Base-by-base conservation (phyloP, 805 yeast genomes). In the Pichia eremophila region DNA sequence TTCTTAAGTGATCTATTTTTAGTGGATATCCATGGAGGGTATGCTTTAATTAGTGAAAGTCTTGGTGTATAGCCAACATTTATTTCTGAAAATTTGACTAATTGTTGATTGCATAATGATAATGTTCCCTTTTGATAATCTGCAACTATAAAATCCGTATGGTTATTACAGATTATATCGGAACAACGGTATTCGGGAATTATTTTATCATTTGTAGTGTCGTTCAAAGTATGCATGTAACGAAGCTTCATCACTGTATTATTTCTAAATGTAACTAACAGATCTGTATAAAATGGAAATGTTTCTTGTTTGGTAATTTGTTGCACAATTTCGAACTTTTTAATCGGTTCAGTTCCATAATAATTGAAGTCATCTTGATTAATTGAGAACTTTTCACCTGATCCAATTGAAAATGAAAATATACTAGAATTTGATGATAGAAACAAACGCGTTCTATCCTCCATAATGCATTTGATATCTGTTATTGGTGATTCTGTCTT, bases 31-130 rank as follows among this genome's bases (percentile, higher is more conserved):
- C 75, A 71, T 18, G 58, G 47, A 1, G 73, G 67, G 1, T 43
- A 41, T 28, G 67, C 56, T 1, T 54, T 46, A 9, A 34, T 10
- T 4, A 34, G 8, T 7, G 36, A 34, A 34, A 34, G 36, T 48
- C 65, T 59, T 2, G 72, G 72, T 14, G 68, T 57, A 37, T 61
- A 67, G 1, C 66, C 58, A 2, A 62, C 51, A 43, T 45, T 48
- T 51, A 59, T 52, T 34, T 34, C 12, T 8, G 5, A 34, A 10
- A 2, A 10, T 14, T 14, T 14, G 9, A 10, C 12, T 34, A 34
- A 14, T 10, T 34, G 36, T 10, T 34, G 15, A 34, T 34, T 14
- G 12, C 36, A 34, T 34, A 34, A 14, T 34, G 36, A 14, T 34
- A 34, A 14, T 1, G 70, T 64, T 31, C 57, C 59, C 40, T 52